Percentiles rank a stretch among this genome's conserved stretches.
Evolutionary conservation across 1,284 basidiomycete genomes (phyloP).

Genomic region (Tylopilus orsonianus): DNA sequence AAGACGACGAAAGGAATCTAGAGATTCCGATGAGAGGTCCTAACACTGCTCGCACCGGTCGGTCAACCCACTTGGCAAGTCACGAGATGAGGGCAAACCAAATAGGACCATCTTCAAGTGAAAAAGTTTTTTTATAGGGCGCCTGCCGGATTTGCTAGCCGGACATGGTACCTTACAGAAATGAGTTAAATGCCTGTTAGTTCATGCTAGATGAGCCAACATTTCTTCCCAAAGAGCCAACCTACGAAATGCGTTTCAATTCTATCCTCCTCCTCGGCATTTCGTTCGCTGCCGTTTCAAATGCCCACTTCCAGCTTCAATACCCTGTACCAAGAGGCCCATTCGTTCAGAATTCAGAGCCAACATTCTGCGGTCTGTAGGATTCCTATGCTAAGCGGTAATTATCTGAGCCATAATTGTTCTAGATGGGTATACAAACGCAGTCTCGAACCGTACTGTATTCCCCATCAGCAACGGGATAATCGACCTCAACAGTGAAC

Average conservation of each 20-base stretch:
- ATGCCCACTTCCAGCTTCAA: conserved; percentile 61
- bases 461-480: conserved; percentile 55
- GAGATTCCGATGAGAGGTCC: no score
- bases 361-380: conserved; percentile 47
- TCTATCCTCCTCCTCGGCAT: conserved; percentile 32
- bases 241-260: conserved; percentile 34
- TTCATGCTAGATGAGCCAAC: not conserved
- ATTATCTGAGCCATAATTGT: not conserved
- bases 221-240: not conserved
- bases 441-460: conserved; percentile 44
- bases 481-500: conserved; percentile 43
- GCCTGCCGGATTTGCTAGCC: not conserved
- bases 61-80: no score
- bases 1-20: no score
- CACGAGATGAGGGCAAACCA: conserved; percentile 2
- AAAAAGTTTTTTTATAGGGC: conserved; percentile 28
- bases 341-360: conserved; percentile 52
- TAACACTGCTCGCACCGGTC: no score
- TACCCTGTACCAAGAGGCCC: conserved; percentile 57
- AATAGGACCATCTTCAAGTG: conserved; percentile 24
- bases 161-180: not conserved
- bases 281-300: conserved; percentile 38
- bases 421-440: conserved; percentile 48
- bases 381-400: not conserved
- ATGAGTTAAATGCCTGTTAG: conserved; percentile 19